phyloP scores from a whole-genome alignment of 2,329 filamentous ascomycete species.

The Ceratocystis albifundus region DNA sequence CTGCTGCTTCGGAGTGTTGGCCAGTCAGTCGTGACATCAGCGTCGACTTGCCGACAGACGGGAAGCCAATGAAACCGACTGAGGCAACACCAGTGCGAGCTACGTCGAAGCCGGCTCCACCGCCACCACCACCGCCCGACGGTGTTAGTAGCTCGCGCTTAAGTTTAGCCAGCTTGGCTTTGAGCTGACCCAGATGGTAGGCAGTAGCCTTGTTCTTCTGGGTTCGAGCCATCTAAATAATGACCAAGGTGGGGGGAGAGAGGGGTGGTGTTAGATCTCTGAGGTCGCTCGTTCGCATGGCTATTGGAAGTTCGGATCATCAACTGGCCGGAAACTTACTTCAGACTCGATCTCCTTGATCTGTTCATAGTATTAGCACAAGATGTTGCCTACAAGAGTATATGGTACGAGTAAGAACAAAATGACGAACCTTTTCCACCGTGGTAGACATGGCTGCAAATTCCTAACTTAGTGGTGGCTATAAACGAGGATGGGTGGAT shows the following conservation, averaged over 20 bases:
- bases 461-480: not conserved
- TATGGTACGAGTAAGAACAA: slow-evolving; percentile 15
- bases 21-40: slow-evolving; percentile 91
- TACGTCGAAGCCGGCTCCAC: slow-evolving; percentile 86
- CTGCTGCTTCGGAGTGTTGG: slow-evolving; percentile 91
- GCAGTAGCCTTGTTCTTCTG: slow-evolving; percentile 97
- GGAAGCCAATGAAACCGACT: slow-evolving; percentile 95
- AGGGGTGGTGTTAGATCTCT: slow-evolving; percentile 18
- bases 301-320: not conserved
- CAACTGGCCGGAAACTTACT: slow-evolving; percentile 41
- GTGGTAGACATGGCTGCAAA: slow-evolving; percentile 68
- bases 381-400: not conserved
- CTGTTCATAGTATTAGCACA: slow-evolving; percentile 35
- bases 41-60: slow-evolving; percentile 96
- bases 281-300: slow-evolving; percentile 1
- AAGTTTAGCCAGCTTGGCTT: slow-evolving; percentile 95
- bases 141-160: slow-evolving; percentile 93
- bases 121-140: slow-evolving; percentile 69
- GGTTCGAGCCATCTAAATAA: slow-evolving; percentile 72
- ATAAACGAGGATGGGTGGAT: not conserved
- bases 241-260: slow-evolving; percentile 24
- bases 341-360: slow-evolving; percentile 96
- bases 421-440: slow-evolving; percentile 66
- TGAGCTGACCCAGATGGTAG: slow-evolving; percentile 88
- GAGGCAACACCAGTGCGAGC: slow-evolving; percentile 94